These are phyloP conservation scores for Gracilaria domingensis DNA, from an alignment of 23 red algal genomes.

Conservation along the genomic window DNA sequence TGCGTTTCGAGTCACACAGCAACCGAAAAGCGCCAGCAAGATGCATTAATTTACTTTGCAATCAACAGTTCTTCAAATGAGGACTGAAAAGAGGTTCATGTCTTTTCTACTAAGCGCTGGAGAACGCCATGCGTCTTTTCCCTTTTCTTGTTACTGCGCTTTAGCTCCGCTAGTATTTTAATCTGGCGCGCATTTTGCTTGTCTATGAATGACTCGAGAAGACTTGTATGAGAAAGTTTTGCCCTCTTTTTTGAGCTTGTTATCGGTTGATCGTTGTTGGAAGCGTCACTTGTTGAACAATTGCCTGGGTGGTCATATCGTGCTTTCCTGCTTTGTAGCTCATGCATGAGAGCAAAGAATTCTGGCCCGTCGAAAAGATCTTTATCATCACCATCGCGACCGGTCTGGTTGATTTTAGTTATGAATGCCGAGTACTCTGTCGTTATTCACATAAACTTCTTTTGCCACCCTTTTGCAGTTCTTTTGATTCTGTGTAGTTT, in stretches of 20 bases:
- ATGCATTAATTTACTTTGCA: conserved; percentile 17
- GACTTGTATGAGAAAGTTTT: background rate
- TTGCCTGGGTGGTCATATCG: conserved; percentile 5
- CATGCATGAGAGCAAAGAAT: conserved; percentile 41
- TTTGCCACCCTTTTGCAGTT: conserved; percentile 30
- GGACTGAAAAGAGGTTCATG: background rate
- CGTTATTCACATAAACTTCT: conserved; percentile 42
- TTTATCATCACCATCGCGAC: conserved; percentile 33
- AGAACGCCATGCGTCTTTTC: background rate
- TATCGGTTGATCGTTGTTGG: too few species aligned
- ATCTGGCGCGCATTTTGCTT: background rate
- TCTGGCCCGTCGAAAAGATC: conserved; percentile 30
- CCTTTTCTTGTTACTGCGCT: background rate
- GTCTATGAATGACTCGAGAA: background rate
- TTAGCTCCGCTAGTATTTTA: background rate
- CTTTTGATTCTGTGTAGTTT: background rate
- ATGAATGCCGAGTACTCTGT: conserved; percentile 37
- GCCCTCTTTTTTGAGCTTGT: background rate
- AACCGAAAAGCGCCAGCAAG: background rate
- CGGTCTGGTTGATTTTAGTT: conserved; percentile 13
- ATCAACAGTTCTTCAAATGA: too few species aligned
- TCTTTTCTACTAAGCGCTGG: background rate
- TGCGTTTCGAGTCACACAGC: background rate
- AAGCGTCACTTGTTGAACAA: too few species aligned
- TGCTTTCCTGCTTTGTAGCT: conserved; percentile 28